These are phyloP conservation scores for Colletotrichum siamense DNA, from an alignment of 2,329 filamentous ascomycete genomes.

Conservation along the genomic window DNA sequence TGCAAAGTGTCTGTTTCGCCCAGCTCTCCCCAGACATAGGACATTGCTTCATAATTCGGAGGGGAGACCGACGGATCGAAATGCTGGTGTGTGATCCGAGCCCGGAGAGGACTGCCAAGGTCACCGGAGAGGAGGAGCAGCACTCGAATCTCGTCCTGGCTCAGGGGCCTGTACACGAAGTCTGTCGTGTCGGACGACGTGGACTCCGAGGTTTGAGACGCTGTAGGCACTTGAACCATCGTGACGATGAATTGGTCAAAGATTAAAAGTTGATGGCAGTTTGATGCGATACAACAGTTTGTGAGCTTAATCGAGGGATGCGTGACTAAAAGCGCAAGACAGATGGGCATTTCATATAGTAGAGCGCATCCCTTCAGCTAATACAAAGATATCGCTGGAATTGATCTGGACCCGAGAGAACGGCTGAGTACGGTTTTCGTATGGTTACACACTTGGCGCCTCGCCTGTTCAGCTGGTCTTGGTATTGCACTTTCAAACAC, in stretches of 20 bases:
- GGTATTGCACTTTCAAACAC: background rate
- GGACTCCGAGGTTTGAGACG: fast-evolving
- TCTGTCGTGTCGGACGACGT: background rate
- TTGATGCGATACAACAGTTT: background rate
- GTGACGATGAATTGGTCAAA: no score
- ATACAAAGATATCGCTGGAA: background rate
- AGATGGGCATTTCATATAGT: fast-evolving
- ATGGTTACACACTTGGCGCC: background rate
- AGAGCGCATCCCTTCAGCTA: background rate
- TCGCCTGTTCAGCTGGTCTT: background rate
- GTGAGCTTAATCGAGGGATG: background rate
- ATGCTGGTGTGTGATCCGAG: background rate
- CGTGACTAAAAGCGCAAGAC: background rate
- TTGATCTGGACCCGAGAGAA: background rate
- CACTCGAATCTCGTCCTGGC: background rate
- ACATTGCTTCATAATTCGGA: background rate
- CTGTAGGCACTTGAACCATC: background rate
- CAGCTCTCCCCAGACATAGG: background rate
- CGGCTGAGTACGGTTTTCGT: background rate
- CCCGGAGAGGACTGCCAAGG: background rate
- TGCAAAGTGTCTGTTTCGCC: background rate
- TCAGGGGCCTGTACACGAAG: fast-evolving
- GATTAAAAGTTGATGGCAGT: no score
- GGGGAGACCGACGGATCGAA: background rate
- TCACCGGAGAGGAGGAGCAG: background rate